Percentiles rank a stretch among this genome's conserved stretches.
Conservation (phyloP, 495 filamentous ascomycete species). For the Achaetomiella virescens region DNA sequence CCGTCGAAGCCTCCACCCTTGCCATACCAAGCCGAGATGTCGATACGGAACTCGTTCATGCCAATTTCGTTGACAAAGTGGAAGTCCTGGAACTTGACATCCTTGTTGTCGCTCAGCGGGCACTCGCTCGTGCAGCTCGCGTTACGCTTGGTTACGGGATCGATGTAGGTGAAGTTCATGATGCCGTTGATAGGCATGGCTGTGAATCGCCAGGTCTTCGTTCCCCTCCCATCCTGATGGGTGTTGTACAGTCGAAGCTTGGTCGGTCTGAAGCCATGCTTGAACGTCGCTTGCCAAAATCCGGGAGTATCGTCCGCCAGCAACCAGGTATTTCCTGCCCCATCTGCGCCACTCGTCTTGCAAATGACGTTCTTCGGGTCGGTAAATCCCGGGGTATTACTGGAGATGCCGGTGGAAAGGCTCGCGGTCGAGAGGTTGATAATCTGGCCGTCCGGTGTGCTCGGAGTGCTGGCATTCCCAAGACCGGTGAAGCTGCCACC, state of each 20-base stretch:
- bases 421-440: slow-evolving; percentile 76
- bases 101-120: slow-evolving; percentile 62
- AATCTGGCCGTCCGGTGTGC: slow-evolving; percentile 59
- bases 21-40: slow-evolving; percentile 82
- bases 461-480: slow-evolving; percentile 65
- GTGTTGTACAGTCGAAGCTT: slow-evolving; percentile 90
- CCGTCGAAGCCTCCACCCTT: slow-evolving; percentile 79
- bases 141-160: slow-evolving; percentile 59
- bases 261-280: slow-evolving; percentile 74
- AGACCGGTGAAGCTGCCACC: slow-evolving; percentile 87
- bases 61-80: slow-evolving; percentile 79
- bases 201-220: slow-evolving; percentile 76
- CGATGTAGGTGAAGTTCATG: slow-evolving; percentile 90
- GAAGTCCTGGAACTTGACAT: slow-evolving; percentile 76
- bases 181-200: slow-evolving; percentile 81
- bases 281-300: slow-evolving; percentile 77
- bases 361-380: slow-evolving; percentile 84
- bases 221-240: slow-evolving; percentile 76
- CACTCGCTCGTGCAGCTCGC: slow-evolving; percentile 70
- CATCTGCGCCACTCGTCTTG: slow-evolving; percentile 57
- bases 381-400: slow-evolving; percentile 56
- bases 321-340: slow-evolving; percentile 73
- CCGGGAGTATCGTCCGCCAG: slow-evolving; percentile 73
- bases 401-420: slow-evolving; percentile 59
- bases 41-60: slow-evolving; percentile 82